Evolutionary conservation across 768 basidiomycete genomes (phyloP), one percentile per base, ranked within the genome.

Genomic region (Suillus paluster): DNA sequence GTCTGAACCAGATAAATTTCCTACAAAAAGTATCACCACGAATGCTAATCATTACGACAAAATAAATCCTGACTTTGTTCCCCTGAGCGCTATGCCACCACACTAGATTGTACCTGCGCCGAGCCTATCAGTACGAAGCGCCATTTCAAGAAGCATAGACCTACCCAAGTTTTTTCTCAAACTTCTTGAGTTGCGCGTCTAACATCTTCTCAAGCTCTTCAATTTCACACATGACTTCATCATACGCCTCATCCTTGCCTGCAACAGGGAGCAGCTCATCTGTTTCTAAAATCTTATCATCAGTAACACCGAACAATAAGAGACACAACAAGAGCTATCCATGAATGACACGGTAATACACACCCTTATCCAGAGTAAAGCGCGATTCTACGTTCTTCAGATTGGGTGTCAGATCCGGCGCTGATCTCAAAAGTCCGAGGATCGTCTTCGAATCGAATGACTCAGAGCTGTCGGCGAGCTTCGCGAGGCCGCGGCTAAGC

Each of bases 1-100:
- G 88, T 89, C 77, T 96, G 91, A 19, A 98, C 81, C 9, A 95
- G 84, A 73, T 94, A 97, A 38, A 97, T 95, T 71, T 98, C 96
- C 91, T 95, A 63, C 48, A 52, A 54, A 55, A 23, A 66, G n/a
- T 15, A 63, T 42, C 34, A 59, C 19, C 12, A 30, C 48, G 55
- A 53, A 42, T 12, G 41, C 21, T 42, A 36, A 33, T 34, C 57
- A 21, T 48, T 41, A 11, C 25, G 49, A 33, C 12, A 23, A 54
- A 54, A 55, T 21, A 39, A 48, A 39, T 55, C 6, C 60, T 49
- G 56, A 87, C 93, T 81, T 97, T 97, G 56, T 88, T 92, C 6
- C 96, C 95, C 55, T 82, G 80, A 3, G 86, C 84, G 65, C 92
- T 95, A 67, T 97, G 87, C 88, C 89, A 89, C 76, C 83, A 91